Evolutionary conservation across 2,329 filamentous ascomycete species (phyloP).

Genomic region (Pseudocercospora musae): DNA sequence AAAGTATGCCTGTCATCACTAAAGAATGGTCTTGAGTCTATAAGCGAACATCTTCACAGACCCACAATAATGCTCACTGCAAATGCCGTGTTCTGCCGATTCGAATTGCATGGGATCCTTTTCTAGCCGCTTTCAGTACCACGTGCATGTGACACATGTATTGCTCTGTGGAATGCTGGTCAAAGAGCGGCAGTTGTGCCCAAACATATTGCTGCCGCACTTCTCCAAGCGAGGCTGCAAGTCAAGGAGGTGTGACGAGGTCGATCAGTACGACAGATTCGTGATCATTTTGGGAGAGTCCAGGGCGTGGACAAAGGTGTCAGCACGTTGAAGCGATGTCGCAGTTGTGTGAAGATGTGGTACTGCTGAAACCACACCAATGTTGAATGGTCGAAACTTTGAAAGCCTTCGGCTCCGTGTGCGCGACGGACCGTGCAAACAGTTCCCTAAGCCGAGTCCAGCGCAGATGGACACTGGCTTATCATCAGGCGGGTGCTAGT

Average conservation of each 20-base stretch:
- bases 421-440: not conserved
- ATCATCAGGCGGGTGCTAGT: not conserved
- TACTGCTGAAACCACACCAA: not conserved
- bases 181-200: not conserved
- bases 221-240: not conserved
- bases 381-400: not conserved
- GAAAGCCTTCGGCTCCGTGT: not conserved
- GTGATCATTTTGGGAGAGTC: not conserved
- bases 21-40: conserved; percentile 10
- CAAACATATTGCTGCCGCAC: not conserved
- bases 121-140: not conserved
- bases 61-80: conserved; percentile 2
- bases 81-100: conserved; percentile 7
- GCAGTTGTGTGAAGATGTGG: not conserved
- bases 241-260: not conserved
- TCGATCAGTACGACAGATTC: not conserved
- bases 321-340: not conserved
- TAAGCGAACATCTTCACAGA: not conserved
- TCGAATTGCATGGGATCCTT: not conserved
- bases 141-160: not conserved
- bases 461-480: not conserved
- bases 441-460: not conserved
- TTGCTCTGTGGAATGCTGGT: not conserved
- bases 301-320: not conserved
- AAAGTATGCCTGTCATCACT: not conserved